phyloP scores from a whole-genome alignment of 164 flowering plant species.

The Vitis labrusca region DNA sequence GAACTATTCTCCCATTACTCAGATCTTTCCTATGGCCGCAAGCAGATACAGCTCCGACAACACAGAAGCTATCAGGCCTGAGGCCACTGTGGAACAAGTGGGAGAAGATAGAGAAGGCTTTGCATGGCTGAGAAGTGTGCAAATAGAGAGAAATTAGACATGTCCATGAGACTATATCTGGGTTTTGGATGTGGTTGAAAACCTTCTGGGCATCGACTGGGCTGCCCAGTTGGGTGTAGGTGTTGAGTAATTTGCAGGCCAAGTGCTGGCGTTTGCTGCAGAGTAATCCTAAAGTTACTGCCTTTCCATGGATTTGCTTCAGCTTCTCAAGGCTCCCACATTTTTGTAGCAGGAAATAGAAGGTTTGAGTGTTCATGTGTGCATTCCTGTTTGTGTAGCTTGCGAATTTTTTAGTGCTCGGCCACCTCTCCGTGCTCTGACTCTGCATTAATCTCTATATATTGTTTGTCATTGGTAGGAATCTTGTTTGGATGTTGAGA shows the following conservation, averaged over 20 bases:
- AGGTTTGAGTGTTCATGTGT: too few relatives aligned
- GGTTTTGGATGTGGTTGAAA: constrained; percentile 33
- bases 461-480: too few relatives aligned
- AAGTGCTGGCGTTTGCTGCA: constrained; percentile 20
- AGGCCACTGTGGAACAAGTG: constrained; percentile 13
- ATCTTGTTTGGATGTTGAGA: too few relatives aligned
- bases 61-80: constrained; percentile 35
- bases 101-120: constrained; percentile 32
- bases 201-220: constrained; percentile 28
- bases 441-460: too few relatives aligned
- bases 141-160: constrained; percentile 35
- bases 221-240: constrained; percentile 31
- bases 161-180: constrained; percentile 47
- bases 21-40: constrained; percentile 32
- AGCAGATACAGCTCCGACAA: constrained; percentile 43
- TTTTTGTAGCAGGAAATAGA: constrained; percentile 12
- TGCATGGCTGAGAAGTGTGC: constrained; percentile 21
- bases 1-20: constrained; percentile 35
- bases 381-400: too few relatives aligned
- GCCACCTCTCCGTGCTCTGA: too few relatives aligned
- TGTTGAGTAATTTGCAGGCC: constrained; percentile 36
- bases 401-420: too few relatives aligned
- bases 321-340: constrained; percentile 24
- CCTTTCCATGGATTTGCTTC: constrained; percentile 36
- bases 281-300: constrained; percentile 24